These are phyloP conservation scores for Plectosphaerella plurivora DNA, from an alignment of 2,329 filamentous ascomycete genomes.

Conservation along the genomic window DNA sequence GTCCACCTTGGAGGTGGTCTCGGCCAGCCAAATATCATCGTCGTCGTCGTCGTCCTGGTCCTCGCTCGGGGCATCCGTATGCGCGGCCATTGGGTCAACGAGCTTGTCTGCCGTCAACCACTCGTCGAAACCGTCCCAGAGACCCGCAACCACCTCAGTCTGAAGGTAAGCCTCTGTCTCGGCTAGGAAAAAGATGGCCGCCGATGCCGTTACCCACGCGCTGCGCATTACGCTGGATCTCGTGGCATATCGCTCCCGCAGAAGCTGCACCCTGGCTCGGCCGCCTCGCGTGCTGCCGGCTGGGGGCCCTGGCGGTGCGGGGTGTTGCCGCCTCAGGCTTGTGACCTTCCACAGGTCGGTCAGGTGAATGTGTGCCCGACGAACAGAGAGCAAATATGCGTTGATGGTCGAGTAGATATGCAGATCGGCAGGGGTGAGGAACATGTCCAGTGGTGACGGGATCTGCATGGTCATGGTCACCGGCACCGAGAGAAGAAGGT, in stretches of 20 bases:
- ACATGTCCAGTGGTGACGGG: conserved; percentile 78
- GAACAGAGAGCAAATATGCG: conserved; percentile 79
- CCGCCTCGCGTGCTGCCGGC: conserved; percentile 58
- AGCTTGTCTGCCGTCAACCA: conserved; percentile 59
- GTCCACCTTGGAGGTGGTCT: conserved; percentile 12
- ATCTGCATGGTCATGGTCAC: conserved; percentile 68
- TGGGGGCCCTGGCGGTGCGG: conserved; percentile 63
- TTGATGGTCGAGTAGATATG: conserved; percentile 81
- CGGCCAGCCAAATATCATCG: conserved; percentile 37
- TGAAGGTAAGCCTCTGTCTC: conserved; percentile 88
- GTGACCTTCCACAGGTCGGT: conserved; percentile 85
- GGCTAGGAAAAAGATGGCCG: conserved; percentile 82
- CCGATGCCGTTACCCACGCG: conserved; percentile 85
- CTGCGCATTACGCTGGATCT: conserved; percentile 68
- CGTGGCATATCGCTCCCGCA: conserved; percentile 59
- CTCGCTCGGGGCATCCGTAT: background rate
- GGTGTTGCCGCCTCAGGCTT: conserved; percentile 70
- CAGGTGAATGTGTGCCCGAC: conserved; percentile 78
- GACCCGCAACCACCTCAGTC: conserved; percentile 76
- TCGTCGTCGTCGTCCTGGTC: conserved; percentile 9
- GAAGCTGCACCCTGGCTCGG: conserved; percentile 52
- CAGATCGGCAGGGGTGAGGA: conserved; percentile 72
- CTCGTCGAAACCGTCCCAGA: conserved; percentile 72
- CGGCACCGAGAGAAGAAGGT: conserved; percentile 76
- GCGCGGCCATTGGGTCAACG: background rate